Evolutionary conservation across 202 grass and related monocot species (phyloP).

Genomic region (Miscanthus sacchariflorus): DNA sequence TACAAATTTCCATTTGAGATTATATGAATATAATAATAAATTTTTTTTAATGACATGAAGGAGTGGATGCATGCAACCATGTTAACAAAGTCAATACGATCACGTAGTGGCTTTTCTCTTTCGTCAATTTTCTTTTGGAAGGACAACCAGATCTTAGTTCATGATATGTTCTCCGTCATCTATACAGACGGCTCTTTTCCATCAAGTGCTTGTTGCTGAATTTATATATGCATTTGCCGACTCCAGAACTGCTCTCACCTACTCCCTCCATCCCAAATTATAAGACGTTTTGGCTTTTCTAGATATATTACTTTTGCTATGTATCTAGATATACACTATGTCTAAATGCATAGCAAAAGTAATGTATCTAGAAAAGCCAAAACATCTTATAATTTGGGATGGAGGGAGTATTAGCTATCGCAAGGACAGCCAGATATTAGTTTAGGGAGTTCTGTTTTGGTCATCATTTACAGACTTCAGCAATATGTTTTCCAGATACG

Average conservation of each 20-base stretch:
- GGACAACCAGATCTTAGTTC: neutral
- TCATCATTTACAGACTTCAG: neutral
- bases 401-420: neutral
- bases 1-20: slow-evolving; percentile 4
- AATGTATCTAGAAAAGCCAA: too few relatives aligned
- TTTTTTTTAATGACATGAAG: neutral
- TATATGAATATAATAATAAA: neutral
- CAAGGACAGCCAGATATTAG: neutral
- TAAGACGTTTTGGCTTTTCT: too few relatives aligned
- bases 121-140: neutral
- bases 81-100: neutral
- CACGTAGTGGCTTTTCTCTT: neutral
- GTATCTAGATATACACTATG: too few relatives aligned
- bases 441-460: neutral
- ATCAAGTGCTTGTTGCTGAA: neutral
- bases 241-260: neutral
- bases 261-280: too few relatives aligned
- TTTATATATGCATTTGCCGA: neutral
- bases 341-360: too few relatives aligned
- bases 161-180: neutral
- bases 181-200: neutral
- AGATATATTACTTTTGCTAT: too few relatives aligned
- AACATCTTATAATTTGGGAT: too few relatives aligned
- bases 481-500: neutral
- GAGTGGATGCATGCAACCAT: neutral